Conservation (phyloP, 345 rosid genomes). For the Rhodamnia argentea region DNA sequence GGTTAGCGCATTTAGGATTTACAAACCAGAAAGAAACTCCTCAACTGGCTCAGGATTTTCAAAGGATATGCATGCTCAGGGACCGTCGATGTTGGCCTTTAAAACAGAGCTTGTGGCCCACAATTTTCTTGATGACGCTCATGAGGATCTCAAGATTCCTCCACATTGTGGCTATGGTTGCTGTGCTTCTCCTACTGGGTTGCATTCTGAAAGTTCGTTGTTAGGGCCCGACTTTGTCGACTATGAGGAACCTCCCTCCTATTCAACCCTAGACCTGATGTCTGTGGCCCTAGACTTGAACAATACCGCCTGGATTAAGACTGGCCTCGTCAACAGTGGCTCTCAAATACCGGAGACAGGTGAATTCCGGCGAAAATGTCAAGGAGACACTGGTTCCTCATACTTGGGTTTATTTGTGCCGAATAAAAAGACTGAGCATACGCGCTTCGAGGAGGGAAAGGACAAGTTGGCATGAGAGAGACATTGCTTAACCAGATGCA, state of each 20-base stretch:
- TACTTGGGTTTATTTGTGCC: background rate
- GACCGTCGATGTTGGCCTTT: constrained; percentile 42
- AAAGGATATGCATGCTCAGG: constrained; percentile 24
- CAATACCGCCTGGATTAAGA: constrained; percentile 78
- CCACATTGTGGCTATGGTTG: constrained; percentile 69
- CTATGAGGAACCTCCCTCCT: constrained; percentile 53
- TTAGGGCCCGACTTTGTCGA: constrained; percentile 83
- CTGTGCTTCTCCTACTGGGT: constrained; percentile 24
- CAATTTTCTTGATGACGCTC: constrained; percentile 41
- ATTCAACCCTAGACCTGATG: constrained; percentile 61
- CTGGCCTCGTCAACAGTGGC: constrained; percentile 43
- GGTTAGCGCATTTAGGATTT: constrained; percentile 61
- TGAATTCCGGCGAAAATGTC: background rate
- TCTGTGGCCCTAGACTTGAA: constrained; percentile 81
- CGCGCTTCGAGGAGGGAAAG: background rate
- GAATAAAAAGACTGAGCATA: background rate
- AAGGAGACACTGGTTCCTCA: background rate
- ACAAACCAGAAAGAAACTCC: constrained; percentile 27
- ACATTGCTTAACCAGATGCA: background rate
- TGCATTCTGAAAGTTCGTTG: constrained; percentile 21
- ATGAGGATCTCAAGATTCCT: constrained; percentile 42
- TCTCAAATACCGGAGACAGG: background rate
- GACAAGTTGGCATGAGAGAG: background rate
- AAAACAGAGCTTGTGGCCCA: constrained; percentile 27
- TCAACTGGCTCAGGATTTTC: constrained; percentile 19